Evolutionary conservation across 2,329 filamentous ascomycete species (phyloP).

Genomic region (Monosporascus sp.): DNA sequence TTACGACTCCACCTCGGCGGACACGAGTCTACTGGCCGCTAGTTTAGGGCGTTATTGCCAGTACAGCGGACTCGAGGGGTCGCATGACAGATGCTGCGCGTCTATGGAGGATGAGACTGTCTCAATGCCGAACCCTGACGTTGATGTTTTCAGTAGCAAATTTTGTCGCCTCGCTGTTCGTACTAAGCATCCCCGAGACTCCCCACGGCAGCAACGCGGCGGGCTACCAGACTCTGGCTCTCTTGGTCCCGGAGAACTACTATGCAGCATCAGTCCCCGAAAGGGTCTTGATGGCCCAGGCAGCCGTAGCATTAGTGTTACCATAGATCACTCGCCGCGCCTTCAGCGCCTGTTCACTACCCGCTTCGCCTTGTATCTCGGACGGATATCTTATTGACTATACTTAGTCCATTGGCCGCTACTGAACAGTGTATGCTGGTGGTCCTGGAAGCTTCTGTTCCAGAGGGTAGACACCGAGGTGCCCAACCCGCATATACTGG

Average conservation of each 20-base stretch:
- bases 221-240: conserved; percentile 14
- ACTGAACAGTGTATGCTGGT: conserved; percentile 17
- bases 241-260: conserved; percentile 15
- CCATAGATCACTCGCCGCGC: conserved; percentile 12
- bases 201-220: conserved; percentile 12
- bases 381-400: conserved; percentile 21
- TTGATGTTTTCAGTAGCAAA: neutral
- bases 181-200: conserved; percentile 20
- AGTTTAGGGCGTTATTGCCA: neutral
- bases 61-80: neutral
- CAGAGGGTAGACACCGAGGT: conserved; percentile 7
- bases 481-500: conserved; percentile 8
- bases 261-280: conserved; percentile 5
- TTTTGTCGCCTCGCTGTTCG: conserved; percentile 9
- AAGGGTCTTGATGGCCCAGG: conserved; percentile 23
- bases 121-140: neutral
- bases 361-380: conserved; percentile 21
- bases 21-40: neutral
- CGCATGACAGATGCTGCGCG: neutral
- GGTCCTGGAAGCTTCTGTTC: conserved; percentile 8
- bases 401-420: conserved; percentile 23
- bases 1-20: conserved; percentile 18
- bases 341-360: conserved; percentile 24
- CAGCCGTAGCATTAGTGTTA: conserved; percentile 20
- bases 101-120: conserved; percentile 6